These are phyloP conservation scores for Cryptococcus hybrid DNA, from an alignment of 1,284 basidiomycete genomes.

Conservation along the genomic window DNA sequence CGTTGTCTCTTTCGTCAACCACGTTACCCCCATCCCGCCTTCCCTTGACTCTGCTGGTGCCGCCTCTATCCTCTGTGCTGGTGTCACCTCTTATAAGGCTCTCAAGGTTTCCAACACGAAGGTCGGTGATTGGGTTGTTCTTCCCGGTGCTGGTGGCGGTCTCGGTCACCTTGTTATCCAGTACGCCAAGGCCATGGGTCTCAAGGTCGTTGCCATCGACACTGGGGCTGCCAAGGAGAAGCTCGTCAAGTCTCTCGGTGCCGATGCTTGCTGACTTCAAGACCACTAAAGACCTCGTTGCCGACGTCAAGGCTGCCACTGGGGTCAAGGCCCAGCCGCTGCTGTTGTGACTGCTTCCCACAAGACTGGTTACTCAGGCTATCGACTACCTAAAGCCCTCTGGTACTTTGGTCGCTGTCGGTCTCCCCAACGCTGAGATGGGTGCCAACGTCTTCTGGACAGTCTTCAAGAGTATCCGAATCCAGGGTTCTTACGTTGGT, in stretches of 20 bases:
- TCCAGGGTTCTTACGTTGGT: slow-evolving; percentile 75
- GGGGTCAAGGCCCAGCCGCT: slow-evolving; percentile 73
- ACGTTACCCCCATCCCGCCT: slow-evolving; percentile 74
- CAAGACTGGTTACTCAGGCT: slow-evolving; percentile 65
- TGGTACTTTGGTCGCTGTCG: slow-evolving; percentile 69
- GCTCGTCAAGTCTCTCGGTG: slow-evolving; percentile 50
- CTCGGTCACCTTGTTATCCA: slow-evolving; percentile 6
- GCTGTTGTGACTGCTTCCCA: slow-evolving; percentile 61
- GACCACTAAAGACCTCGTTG: slow-evolving; percentile 36
- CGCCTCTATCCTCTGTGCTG: slow-evolving; percentile 79
- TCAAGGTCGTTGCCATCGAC: slow-evolving; percentile 74
- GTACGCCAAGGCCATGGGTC: slow-evolving; percentile 50
- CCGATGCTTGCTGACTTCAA: slow-evolving; percentile 79
- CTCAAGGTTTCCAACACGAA: slow-evolving; percentile 67
- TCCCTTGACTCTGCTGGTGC: slow-evolving; percentile 64
- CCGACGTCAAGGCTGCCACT: slow-evolving; percentile 55
- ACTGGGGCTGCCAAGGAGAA: slow-evolving; percentile 72
- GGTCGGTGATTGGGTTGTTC: slow-evolving; percentile 74
- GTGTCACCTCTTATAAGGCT: slow-evolving; percentile 64
- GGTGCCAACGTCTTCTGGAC: slow-evolving; percentile 72
- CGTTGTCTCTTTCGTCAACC: slow-evolving; percentile 56
- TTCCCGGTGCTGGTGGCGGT: slow-evolving; percentile 57
- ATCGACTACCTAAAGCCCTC: slow-evolving; percentile 64
- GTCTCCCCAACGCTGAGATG: slow-evolving; percentile 61
- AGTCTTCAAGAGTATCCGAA: slow-evolving; percentile 65